These are phyloP conservation scores for Torrubiellomyces zombiae DNA, from an alignment of 2,329 filamentous ascomycete genomes.

Conservation along the genomic window DNA sequence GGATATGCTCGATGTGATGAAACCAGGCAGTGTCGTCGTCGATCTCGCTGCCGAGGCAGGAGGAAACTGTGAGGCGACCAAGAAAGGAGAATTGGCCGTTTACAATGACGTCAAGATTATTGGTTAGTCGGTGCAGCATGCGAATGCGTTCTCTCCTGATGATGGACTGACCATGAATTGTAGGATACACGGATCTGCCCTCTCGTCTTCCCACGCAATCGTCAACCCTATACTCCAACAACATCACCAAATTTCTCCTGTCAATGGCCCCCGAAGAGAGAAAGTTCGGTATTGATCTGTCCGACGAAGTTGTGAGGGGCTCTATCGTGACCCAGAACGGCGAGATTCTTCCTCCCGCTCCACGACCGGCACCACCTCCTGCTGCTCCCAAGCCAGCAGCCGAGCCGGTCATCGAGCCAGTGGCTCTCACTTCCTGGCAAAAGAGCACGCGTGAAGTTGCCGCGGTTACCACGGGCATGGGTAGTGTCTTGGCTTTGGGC, in stretches of 20 bases:
- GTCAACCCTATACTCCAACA: constrained; percentile 83
- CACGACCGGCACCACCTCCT: constrained; percentile 45
- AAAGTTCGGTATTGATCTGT: constrained; percentile 62
- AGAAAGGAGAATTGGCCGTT: constrained; percentile 50
- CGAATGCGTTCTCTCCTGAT: not conserved
- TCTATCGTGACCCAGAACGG: constrained; percentile 70
- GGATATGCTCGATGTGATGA: constrained; percentile 69
- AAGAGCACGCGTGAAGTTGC: constrained; percentile 62
- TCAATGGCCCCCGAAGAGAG: constrained; percentile 67
- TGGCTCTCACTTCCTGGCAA: constrained; percentile 68
- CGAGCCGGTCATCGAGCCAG: constrained; percentile 32
- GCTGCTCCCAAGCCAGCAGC: constrained; percentile 27
- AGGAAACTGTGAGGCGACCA: constrained; percentile 73
- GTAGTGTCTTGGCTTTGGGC: constrained; percentile 55
- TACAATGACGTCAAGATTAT: constrained; percentile 74
- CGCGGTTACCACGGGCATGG: constrained; percentile 62
- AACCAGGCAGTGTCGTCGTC: constrained; percentile 74
- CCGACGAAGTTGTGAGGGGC: constrained; percentile 73
- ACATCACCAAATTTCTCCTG: constrained; percentile 75
- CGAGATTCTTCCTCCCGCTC: constrained; percentile 57
- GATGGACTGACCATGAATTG: not conserved
- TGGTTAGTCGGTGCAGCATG: constrained; percentile 30
- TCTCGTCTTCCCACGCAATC: constrained; percentile 78
- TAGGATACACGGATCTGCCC: constrained; percentile 72
- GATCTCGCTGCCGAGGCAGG: constrained; percentile 79